Percentiles rank a stretch among this genome's conserved stretches.
Evolutionary conservation across 2,329 filamentous ascomycete genomes (phyloP).

Genomic region (Botryotinia calthae): DNA sequence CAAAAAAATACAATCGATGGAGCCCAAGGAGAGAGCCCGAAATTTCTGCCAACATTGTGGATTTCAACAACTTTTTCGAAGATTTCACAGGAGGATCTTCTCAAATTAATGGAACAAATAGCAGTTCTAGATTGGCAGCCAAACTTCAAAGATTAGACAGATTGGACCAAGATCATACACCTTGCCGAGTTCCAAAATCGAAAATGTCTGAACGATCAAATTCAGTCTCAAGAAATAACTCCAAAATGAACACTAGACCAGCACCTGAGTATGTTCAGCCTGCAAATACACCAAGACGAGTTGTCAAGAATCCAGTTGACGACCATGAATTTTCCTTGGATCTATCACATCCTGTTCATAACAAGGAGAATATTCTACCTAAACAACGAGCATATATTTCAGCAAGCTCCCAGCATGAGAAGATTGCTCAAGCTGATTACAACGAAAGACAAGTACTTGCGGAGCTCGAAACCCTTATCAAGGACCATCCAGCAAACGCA

Average conservation of each 20-base stretch:
- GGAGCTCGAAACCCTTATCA: conserved; percentile 16
- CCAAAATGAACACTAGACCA: conserved; percentile 4
- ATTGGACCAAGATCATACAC: conserved; percentile 30
- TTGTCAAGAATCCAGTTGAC: conserved; percentile 12
- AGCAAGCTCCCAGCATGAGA: neutral
- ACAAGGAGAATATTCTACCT: conserved; percentile 31
- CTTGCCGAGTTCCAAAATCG: neutral
- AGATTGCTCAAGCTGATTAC: conserved; percentile 7
- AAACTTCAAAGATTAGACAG: conserved; percentile 28
- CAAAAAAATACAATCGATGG: conserved; percentile 38
- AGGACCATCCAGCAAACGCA: conserved; percentile 9
- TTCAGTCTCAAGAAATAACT: conserved; percentile 3
- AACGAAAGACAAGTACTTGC: conserved; percentile 15
- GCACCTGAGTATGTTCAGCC: conserved; percentile 6
- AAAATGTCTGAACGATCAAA: conserved; percentile 7
- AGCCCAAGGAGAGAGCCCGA: conserved; percentile 37
- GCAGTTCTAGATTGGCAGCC: conserved; percentile 1
- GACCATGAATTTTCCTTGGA: conserved; percentile 12
- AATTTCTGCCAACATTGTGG: conserved; percentile 44
- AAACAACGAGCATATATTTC: conserved; percentile 15
- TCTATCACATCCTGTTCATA: neutral
- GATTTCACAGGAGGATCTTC: conserved; percentile 46
- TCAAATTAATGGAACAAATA: conserved; percentile 12
- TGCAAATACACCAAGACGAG: conserved; percentile 16
- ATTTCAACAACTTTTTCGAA: conserved; percentile 46